Conservation (phyloP, 495 filamentous ascomycete species). For the Baudoinia panamericana region DNA sequence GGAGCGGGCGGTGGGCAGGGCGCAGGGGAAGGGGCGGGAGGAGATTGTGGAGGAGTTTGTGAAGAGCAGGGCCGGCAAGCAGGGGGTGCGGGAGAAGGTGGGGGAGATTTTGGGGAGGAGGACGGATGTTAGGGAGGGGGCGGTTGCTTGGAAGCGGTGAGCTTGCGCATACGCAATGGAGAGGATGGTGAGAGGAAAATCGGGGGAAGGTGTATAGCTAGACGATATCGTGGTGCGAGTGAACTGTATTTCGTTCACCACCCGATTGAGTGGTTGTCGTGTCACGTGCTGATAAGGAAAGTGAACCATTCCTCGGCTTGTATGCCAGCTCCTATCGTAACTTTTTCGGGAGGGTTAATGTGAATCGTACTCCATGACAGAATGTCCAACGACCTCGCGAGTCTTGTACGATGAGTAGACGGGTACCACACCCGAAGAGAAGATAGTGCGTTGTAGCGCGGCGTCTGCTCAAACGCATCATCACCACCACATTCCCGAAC, state of each 20-base stretch:
- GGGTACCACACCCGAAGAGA: too few relatives aligned
- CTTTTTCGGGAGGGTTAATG: too few relatives aligned
- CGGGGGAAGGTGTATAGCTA: slow-evolving; percentile 1
- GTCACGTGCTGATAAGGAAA: slow-evolving; percentile 4
- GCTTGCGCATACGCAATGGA: not conserved
- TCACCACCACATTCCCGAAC: too few relatives aligned
- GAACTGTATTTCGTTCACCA: too few relatives aligned
- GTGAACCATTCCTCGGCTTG: not conserved
- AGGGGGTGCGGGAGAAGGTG: slow-evolving; percentile 35
- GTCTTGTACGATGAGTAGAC: too few relatives aligned
- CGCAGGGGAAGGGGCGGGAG: slow-evolving; percentile 22
- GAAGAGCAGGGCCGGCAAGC: slow-evolving; percentile 26
- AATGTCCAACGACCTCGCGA: too few relatives aligned
- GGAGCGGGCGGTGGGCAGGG: slow-evolving; percentile 36
- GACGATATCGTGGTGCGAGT: too few relatives aligned
- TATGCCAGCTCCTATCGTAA: too few relatives aligned
- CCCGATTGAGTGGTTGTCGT: not conserved
- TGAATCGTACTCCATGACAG: too few relatives aligned
- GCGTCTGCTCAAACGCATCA: too few relatives aligned
- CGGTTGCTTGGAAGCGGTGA: not conserved
- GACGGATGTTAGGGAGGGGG: slow-evolving; percentile 4
- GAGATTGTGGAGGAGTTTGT: slow-evolving; percentile 41
- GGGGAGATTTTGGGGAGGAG: slow-evolving; percentile 29
- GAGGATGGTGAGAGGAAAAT: not conserved
- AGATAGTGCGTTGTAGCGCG: too few relatives aligned